These are phyloP conservation scores for Tylopilus intermedius DNA, from an alignment of 768 basidiomycete species.

Conservation along the genomic window DNA sequence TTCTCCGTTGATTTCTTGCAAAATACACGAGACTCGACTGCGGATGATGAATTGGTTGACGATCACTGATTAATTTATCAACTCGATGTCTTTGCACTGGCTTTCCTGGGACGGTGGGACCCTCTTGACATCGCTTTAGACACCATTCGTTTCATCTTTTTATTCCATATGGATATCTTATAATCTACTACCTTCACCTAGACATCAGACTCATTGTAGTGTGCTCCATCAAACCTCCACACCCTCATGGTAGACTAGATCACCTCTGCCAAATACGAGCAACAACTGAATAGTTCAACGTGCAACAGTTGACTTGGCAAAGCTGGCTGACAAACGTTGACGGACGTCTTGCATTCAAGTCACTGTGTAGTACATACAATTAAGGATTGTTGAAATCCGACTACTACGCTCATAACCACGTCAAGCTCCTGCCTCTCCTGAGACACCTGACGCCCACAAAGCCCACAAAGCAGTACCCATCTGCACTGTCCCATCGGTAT, in stretches of 20 bases:
- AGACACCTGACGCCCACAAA: conserved; percentile 22
- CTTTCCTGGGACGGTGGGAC: neutral
- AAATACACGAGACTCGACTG: conserved; percentile 1
- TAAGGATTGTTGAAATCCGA: conserved; percentile 81
- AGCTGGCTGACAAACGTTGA: neutral
- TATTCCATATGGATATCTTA: neutral
- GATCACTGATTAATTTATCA: conserved; percentile 9
- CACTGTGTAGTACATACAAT: conserved; percentile 28
- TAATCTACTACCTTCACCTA: neutral
- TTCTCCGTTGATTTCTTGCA: conserved; percentile 2
- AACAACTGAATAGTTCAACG: too few species aligned
- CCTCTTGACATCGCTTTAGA: neutral
- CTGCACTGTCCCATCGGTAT: conserved; percentile 15
- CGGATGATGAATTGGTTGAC: conserved; percentile 1
- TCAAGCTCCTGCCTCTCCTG: conserved; percentile 23
- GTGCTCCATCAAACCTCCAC: too few species aligned
- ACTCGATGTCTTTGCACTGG: neutral
- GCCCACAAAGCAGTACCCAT: conserved; percentile 15
- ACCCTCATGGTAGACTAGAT: too few species aligned
- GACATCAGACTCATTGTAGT: too few species aligned
- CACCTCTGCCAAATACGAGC: too few species aligned
- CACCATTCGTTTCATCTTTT: neutral
- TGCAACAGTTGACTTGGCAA: too few species aligned
- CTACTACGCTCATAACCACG: conserved; percentile 40
- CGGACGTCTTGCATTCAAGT: conserved; percentile 7